A percentile compares a stretch with the other conserved stretches of the same genome.
These are phyloP conservation scores for Nicotiana otophora DNA, from an alignment of 257 asterid genomes.

Conservation along the genomic window DNA sequence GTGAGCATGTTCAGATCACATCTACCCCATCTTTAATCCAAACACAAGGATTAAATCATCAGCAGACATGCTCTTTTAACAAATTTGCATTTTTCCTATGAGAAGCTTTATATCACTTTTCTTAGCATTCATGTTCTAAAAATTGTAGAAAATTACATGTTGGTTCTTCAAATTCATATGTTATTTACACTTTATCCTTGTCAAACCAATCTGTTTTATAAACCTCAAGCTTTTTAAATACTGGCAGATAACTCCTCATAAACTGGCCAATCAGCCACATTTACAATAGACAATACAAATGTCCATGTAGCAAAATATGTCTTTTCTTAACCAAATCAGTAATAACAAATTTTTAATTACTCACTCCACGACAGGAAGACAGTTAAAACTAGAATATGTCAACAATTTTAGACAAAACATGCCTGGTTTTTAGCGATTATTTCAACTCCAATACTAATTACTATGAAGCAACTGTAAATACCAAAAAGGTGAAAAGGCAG, in stretches of 20 bases:
- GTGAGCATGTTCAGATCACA: neutral
- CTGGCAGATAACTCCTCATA: neutral
- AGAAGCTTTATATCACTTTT: neutral
- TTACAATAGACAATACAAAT: neutral
- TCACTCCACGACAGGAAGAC: neutral
- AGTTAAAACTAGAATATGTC: neutral
- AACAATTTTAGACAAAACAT: neutral
- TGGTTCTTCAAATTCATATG: neutral
- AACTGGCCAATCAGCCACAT: neutral
- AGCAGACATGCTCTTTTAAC: neutral
- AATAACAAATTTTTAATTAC: neutral
- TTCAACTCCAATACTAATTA: neutral
- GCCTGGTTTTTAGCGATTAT: neutral
- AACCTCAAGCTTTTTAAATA: neutral
- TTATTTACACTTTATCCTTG: neutral
- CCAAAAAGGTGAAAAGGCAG: neutral
- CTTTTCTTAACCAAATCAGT: slow-evolving; percentile 2
- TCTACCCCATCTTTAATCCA: neutral
- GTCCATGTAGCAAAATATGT: neutral
- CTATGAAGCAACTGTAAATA: neutral
- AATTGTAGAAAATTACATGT: neutral
- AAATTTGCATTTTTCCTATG: neutral
- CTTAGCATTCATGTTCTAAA: neutral
- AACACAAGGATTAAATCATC: neutral
- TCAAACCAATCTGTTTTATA: neutral